Percentiles rank a stretch among this genome's conserved stretches.
phyloP scores from a whole-genome alignment of 108 stramenopile genomes.

The Epithemia pelagica region DNA sequence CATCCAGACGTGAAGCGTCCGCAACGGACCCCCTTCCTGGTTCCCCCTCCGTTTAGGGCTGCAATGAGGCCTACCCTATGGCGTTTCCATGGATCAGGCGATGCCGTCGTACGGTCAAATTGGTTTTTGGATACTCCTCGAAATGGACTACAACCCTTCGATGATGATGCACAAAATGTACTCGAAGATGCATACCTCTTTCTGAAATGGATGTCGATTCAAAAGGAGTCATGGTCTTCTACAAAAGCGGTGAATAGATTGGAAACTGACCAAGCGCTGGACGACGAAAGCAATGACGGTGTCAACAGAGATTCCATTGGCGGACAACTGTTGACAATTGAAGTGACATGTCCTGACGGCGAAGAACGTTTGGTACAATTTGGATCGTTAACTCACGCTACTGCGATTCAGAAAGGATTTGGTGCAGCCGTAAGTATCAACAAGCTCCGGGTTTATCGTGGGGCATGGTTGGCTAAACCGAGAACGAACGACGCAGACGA shows the following conservation, averaged over 20 bases:
- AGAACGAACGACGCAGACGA: background rate
- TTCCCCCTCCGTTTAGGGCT: slow-evolving; percentile 28
- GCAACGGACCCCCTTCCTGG: slow-evolving; percentile 2
- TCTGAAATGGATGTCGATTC: slow-evolving; percentile 45
- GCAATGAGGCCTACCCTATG: slow-evolving; percentile 55
- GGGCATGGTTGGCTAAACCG: slow-evolving; percentile 19
- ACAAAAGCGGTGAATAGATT: no score
- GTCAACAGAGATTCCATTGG: background rate
- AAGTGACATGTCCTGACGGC: slow-evolving; percentile 52
- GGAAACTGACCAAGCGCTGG: no score
- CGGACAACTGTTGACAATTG: slow-evolving; percentile 23
- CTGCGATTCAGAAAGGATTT: slow-evolving; percentile 53
- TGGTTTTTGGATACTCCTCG: slow-evolving; percentile 61
- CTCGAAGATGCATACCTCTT: slow-evolving; percentile 65
- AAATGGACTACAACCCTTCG: slow-evolving; percentile 58
- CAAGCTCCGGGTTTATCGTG: slow-evolving; percentile 62
- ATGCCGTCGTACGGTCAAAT: slow-evolving; percentile 40
- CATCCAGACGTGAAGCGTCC: no score
- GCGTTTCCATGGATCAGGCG: slow-evolving; percentile 57
- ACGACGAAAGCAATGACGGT: background rate
- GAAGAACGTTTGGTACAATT: slow-evolving; percentile 57
- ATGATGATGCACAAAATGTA: slow-evolving; percentile 37
- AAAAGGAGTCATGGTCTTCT: background rate
- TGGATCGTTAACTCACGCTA: slow-evolving; percentile 38
- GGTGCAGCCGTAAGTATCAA: slow-evolving; percentile 48